These are phyloP conservation scores for Glycyrrhiza uralensis DNA, from an alignment of 306 rosid genomes.

Conservation along the genomic window DNA sequence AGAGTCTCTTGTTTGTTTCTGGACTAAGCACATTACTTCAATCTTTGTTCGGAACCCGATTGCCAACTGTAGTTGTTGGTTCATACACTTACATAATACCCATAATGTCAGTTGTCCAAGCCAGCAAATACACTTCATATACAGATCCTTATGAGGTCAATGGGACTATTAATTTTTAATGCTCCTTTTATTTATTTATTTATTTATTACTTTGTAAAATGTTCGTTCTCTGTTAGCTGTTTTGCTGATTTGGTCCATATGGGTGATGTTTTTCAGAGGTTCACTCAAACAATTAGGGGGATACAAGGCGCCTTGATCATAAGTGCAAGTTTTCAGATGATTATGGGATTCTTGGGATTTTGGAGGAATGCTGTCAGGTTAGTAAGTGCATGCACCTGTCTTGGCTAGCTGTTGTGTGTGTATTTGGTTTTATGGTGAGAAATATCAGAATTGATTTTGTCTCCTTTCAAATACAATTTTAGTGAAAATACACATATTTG, in stretches of 20 bases:
- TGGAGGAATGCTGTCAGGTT: slow-evolving; percentile 81
- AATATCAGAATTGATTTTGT: too few species aligned
- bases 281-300: slow-evolving; percentile 67
- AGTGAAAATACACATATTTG: too few species aligned
- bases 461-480: too few species aligned
- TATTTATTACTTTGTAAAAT: background rate
- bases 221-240: background rate
- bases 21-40: slow-evolving; percentile 83
- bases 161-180: background rate
- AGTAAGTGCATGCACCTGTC: too few species aligned
- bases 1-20: slow-evolving; percentile 67
- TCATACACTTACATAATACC: slow-evolving; percentile 75
- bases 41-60: slow-evolving; percentile 77
- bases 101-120: slow-evolving; percentile 61
- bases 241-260: background rate
- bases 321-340: slow-evolving; percentile 64
- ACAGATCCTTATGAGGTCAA: slow-evolving; percentile 64
- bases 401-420: too few species aligned
- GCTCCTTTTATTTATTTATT: background rate
- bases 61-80: slow-evolving; percentile 83
- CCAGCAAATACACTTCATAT: slow-evolving; percentile 45
- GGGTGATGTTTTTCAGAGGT: slow-evolving; percentile 50
- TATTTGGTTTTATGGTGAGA: too few species aligned
- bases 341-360: slow-evolving; percentile 67
- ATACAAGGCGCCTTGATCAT: slow-evolving; percentile 81